These are phyloP conservation scores for Nicotiana noctiflora DNA, from an alignment of 257 asterid species.

Conservation along the genomic window DNA sequence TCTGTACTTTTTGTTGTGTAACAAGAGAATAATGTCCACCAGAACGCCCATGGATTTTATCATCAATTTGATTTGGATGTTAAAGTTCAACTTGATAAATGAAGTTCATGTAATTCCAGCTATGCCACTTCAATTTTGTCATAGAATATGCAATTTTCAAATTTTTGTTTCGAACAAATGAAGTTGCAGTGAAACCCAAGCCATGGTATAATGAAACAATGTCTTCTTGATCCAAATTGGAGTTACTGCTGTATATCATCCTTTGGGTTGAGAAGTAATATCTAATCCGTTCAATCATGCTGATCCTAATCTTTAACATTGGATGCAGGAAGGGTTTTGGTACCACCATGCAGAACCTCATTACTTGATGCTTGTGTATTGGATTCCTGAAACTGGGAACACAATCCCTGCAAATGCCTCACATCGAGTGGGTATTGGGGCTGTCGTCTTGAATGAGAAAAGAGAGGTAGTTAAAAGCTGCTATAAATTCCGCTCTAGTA, in stretches of 20 bases:
- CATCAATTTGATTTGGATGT: not conserved
- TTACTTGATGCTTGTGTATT: constrained; percentile 63
- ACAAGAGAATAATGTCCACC: no score
- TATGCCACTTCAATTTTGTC: not conserved
- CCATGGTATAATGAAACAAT: not conserved
- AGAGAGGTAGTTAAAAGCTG: constrained; percentile 40
- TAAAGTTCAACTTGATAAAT: not conserved
- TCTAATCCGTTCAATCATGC: not conserved
- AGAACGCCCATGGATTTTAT: no score
- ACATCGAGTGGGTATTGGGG: constrained; percentile 61
- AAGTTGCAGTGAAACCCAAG: not conserved
- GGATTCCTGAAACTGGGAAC: constrained; percentile 50
- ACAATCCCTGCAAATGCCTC: constrained; percentile 65
- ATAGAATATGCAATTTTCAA: not conserved
- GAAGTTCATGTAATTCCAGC: not conserved
- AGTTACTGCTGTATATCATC: not conserved
- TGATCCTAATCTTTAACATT: constrained; percentile 1
- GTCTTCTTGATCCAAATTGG: not conserved
- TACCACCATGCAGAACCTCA: constrained; percentile 79
- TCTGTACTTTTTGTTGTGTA: not conserved
- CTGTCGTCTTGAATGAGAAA: constrained; percentile 56
- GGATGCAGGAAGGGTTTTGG: constrained; percentile 58
- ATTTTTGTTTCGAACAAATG: not conserved
- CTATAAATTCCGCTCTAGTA: not conserved
- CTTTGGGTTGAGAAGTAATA: not conserved